Percentiles rank a stretch among this genome's conserved stretches.
These are phyloP conservation scores for Verticillium klebahnii DNA, from an alignment of 2,329 filamentous ascomycete genomes.

Conservation along the genomic window DNA sequence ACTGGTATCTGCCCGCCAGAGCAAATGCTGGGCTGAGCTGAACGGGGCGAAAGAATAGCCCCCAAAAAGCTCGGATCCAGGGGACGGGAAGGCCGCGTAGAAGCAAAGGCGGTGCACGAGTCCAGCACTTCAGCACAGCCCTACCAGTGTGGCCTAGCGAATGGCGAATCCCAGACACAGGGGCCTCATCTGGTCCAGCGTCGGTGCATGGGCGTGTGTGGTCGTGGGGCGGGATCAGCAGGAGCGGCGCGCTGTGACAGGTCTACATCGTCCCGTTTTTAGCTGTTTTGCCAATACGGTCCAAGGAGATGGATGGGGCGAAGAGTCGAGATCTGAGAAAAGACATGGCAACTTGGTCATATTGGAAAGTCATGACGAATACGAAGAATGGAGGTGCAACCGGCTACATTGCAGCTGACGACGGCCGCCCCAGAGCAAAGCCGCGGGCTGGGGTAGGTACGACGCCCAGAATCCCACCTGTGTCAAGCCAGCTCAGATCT, in stretches of 20 bases:
- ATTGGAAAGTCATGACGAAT: not conserved
- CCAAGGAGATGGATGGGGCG: not conserved
- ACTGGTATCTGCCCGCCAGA: not conserved
- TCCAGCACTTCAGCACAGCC: constrained; percentile 1
- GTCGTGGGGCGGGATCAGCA: not conserved
- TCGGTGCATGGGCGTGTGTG: not conserved
- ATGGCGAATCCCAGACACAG: not conserved
- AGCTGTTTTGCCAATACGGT: not conserved
- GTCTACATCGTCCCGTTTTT: not conserved
- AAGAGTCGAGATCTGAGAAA: no score
- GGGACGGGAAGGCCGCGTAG: not conserved
- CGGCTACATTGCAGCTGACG: not conserved
- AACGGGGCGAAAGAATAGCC: not conserved
- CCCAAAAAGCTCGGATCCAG: not conserved
- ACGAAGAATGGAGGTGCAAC: not conserved
- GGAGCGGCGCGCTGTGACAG: not conserved
- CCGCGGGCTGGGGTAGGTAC: not conserved
- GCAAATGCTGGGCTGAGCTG: not conserved
- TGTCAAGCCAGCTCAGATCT: not conserved
- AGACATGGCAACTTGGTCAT: no score
- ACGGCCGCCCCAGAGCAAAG: not conserved
- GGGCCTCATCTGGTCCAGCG: not conserved
- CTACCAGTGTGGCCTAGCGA: not conserved
- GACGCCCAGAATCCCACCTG: not conserved
- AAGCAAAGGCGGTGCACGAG: not conserved